phyloP scores from a whole-genome alignment of 495 filamentous ascomycete species.

The Opeltia flavorubescens region DNA sequence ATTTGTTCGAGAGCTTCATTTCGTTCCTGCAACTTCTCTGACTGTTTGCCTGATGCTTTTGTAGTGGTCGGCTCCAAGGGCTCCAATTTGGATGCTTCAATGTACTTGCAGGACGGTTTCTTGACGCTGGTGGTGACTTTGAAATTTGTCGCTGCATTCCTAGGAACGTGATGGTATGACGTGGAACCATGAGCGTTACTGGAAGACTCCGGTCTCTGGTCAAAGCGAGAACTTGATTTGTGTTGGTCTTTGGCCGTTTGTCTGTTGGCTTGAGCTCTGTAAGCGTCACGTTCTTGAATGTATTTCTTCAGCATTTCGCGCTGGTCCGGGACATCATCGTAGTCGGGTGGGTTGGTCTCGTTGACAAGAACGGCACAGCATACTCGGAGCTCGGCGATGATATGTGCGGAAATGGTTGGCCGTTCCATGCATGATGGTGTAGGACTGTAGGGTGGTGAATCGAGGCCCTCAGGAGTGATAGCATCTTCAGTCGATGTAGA shows the following conservation, averaged over 20 bases:
- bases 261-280: conserved; percentile 6
- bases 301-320: conserved; percentile 11
- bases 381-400: conserved; percentile 10
- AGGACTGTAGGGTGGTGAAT: conserved; percentile 18
- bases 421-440: conserved; percentile 16
- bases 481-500: conserved; percentile 4
- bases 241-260: neutral
- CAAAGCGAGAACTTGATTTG: neutral
- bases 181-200: conserved; percentile 1
- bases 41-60: conserved; percentile 3
- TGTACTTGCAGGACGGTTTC: conserved; percentile 5
- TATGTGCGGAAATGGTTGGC: conserved; percentile 4
- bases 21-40: neutral
- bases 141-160: conserved; percentile 8
- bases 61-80: conserved; percentile 6
- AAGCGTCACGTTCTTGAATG: conserved; percentile 9
- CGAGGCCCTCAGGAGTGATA: conserved; percentile 9
- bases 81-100: conserved; percentile 1
- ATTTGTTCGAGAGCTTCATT: conserved; percentile 6
- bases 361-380: conserved; percentile 16
- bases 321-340: conserved; percentile 15
- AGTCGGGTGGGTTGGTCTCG: conserved; percentile 12
- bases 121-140: conserved; percentile 3
- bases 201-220: conserved; percentile 4
- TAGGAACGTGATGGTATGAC: conserved; percentile 6